These are phyloP conservation scores for Daedaleopsis sinensis DNA, from an alignment of 768 basidiomycete species.

Conservation along the genomic window DNA sequence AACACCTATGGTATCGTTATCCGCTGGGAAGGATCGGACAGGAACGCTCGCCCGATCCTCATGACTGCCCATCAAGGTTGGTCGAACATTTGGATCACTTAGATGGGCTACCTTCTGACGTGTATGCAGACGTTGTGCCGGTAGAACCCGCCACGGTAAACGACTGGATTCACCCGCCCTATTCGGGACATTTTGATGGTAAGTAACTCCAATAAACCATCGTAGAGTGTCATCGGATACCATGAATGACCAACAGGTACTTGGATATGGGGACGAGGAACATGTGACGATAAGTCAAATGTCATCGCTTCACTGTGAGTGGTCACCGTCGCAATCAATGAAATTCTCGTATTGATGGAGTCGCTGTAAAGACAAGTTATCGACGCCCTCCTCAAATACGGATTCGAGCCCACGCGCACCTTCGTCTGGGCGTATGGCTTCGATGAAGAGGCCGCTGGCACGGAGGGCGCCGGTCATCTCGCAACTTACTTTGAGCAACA, in stretches of 20 bases:
- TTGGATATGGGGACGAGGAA: constrained; percentile 40
- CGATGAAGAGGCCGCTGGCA: constrained; percentile 49
- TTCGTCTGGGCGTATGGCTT: constrained; percentile 48
- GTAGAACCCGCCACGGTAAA: constrained; percentile 45
- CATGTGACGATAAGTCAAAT: constrained; percentile 39
- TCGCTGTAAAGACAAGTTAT: constrained; percentile 38
- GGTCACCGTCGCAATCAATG: neutral
- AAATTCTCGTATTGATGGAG: neutral
- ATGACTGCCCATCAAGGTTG: constrained; percentile 56
- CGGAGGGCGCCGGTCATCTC: constrained; percentile 58
- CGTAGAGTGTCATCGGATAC: neutral
- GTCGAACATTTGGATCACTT: neutral
- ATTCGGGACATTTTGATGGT: constrained; percentile 48
- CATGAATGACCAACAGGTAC: constrained; percentile 14
- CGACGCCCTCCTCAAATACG: constrained; percentile 47
- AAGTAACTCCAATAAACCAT: neutral
- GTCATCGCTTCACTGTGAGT: constrained; percentile 36
- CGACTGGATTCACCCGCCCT: constrained; percentile 53
- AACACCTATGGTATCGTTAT: constrained; percentile 64
- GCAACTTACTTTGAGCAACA: constrained; percentile 49
- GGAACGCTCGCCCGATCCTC: constrained; percentile 53
- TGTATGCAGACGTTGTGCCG: constrained; percentile 48
- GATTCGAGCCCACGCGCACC: constrained; percentile 47
- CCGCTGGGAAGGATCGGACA: constrained; percentile 57
- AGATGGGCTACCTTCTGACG: neutral